Base-by-base conservation (phyloP, 2,329 filamentous ascomycete species). In the Chaetomium sp. region DNA sequence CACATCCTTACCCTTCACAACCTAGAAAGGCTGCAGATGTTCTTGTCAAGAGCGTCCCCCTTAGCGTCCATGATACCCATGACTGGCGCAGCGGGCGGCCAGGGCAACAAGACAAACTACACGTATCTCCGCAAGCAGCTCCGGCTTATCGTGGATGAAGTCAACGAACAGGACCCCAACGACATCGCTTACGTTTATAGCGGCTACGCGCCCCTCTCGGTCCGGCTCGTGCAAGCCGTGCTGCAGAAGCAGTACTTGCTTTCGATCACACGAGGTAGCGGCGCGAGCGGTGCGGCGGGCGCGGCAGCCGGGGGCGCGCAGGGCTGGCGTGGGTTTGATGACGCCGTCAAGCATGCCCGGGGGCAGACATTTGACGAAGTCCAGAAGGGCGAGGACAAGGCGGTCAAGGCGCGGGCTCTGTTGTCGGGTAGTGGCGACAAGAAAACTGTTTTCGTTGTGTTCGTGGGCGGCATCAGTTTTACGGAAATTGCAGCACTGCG, bases 121-220 rank as follows among this genome's bases (percentile, higher is more conserved):
- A 89, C 87, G 4, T 91, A 92, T 70, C 81, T 98, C 5, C 90
- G 96, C 62, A 96, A 95, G 75, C 88, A 89, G 66, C 85, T 99
- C 16, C 87, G 90, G 33, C 85, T 99, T 19, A 96, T 97, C 74
- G 90, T 97, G 63, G 95, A 99, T 75, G 95, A 98, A 75, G 94
- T 99, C 47, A 93, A 96, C 74, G 95, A 99, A 77, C 89, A 95
- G 65, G 90, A 96, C 55, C 95, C 95, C 2, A 91, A 95, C 72
- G 95, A 99, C 72, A 89, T 98, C 67, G 90, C 93, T n/a, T 99
- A 99, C 73, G 93, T 97, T 12, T 99, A 98, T 78, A 96, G 92
- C 69, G 96, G 95, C 60, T 99, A 98, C 74, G 95, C 96, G 4
- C 96, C 95, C 0, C 84, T 99, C 13, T 96, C 92, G 53, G 86